Percentiles rank a stretch among this genome's conserved stretches.
These are phyloP conservation scores for Syncephalis plumigaleata DNA, from an alignment of 371 early-diverging fungal genomes.

Conservation along the genomic window DNA sequence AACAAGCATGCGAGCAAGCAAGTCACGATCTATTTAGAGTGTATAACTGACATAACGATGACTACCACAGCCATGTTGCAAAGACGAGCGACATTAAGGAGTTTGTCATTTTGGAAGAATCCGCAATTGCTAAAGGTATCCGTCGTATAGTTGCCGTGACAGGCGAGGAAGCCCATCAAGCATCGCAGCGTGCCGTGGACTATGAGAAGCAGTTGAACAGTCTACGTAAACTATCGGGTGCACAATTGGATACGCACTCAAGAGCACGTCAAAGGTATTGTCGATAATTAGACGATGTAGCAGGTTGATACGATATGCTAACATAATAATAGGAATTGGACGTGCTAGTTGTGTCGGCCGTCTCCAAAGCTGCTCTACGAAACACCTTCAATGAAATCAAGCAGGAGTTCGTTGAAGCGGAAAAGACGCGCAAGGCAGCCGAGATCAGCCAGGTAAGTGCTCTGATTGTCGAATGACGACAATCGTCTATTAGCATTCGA, in stretches of 20 bases:
- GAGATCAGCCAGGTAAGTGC: constrained; percentile 30
- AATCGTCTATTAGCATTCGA: no score
- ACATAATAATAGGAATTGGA: constrained; percentile 38
- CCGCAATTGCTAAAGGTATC: constrained; percentile 92
- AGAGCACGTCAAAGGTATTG: constrained; percentile 49
- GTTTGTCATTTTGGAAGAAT: constrained; percentile 83
- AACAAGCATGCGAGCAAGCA: constrained; percentile 8
- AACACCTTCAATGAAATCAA: constrained; percentile 47
- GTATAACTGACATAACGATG: background rate
- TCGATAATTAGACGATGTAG: background rate
- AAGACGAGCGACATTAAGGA: constrained; percentile 84
- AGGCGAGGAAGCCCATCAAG: constrained; percentile 74
- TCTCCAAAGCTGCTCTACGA: constrained; percentile 58
- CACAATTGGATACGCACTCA: constrained; percentile 54
- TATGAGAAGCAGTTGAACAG: constrained; percentile 37
- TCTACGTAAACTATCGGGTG: constrained; percentile 32
- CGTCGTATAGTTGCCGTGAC: constrained; percentile 96
- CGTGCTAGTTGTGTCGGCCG: constrained; percentile 56
- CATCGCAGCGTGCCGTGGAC: constrained; percentile 41
- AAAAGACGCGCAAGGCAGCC: constrained; percentile 73
- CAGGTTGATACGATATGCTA: background rate
- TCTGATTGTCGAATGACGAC: constrained; percentile 8
- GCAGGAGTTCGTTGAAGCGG: constrained; percentile 71
- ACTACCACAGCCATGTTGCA: constrained; percentile 46
- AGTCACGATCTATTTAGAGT: background rate